phyloP scores from a whole-genome alignment of 345 rosid species.

The Populus euphratica region DNA sequence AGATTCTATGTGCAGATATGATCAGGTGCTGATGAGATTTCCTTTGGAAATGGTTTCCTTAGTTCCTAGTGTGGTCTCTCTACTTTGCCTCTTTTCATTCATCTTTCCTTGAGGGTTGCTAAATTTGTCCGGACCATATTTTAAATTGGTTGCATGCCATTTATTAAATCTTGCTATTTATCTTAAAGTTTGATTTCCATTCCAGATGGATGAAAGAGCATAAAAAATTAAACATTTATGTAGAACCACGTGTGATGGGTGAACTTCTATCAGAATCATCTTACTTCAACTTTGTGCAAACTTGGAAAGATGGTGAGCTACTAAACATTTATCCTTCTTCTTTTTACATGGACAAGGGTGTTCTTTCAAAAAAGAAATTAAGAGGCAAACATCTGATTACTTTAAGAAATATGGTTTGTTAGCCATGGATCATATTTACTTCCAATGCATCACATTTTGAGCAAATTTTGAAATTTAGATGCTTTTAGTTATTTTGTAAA shows the following conservation, averaged over 20 bases:
- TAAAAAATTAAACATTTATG: constrained; percentile 64
- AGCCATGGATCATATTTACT: background rate
- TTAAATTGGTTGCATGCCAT: background rate
- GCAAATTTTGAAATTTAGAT: background rate
- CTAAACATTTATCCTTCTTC: background rate
- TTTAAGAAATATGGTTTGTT: background rate
- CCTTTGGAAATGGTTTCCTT: background rate
- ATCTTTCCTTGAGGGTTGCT: background rate
- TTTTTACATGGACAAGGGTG: background rate
- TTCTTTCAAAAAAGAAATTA: background rate
- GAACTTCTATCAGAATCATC: constrained; percentile 86
- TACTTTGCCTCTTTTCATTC: background rate
- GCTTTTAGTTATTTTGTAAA: background rate
- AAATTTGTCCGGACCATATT: background rate
- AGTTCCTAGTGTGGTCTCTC: constrained; percentile 4
- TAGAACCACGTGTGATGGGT: constrained; percentile 75
- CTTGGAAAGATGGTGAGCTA: constrained; percentile 89
- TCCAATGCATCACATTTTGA: background rate
- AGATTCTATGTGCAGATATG: constrained; percentile 68
- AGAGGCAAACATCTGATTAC: background rate
- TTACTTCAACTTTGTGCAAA: constrained; percentile 64
- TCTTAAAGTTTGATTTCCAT: constrained; percentile 16
- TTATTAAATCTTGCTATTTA: background rate
- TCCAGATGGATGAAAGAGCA: constrained; percentile 86
- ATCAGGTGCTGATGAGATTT: constrained; percentile 61